These are phyloP conservation scores for Dunaliella sp. DNA, from an alignment of 139 green algal genomes.

Conservation along the genomic window DNA sequence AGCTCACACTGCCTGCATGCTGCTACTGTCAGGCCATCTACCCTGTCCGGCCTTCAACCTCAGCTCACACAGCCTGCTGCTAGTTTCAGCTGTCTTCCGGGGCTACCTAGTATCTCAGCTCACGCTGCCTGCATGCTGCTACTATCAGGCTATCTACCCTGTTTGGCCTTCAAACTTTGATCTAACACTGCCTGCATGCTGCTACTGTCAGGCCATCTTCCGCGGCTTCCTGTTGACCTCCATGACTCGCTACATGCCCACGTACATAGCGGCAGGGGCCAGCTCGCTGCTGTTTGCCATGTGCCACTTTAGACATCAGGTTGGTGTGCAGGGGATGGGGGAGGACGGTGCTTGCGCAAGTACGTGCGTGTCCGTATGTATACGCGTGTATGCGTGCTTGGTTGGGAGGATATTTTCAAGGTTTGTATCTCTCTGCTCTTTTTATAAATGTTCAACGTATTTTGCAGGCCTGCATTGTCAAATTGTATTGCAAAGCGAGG, in stretches of 20 bases:
- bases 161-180: too few relatives aligned
- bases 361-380: not conserved
- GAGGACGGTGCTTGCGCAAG: not conserved
- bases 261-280: constrained; percentile 40
- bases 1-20: not conserved
- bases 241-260: constrained; percentile 71
- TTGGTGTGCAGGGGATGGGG: not conserved
- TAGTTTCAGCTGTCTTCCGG: too few relatives aligned
- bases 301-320: constrained; percentile 59
- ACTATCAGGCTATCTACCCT: too few relatives aligned
- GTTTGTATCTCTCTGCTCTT: too few relatives aligned
- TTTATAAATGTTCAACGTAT: too few relatives aligned
- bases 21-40: constrained; percentile 78
- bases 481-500: too few relatives aligned
- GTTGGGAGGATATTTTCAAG: too few relatives aligned
- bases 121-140: not conserved
- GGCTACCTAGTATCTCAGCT: too few relatives aligned
- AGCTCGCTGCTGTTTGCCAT: constrained; percentile 76
- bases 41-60: not conserved
- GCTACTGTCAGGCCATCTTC: constrained; percentile 79
- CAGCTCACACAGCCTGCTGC: not conserved
- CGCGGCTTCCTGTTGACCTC: constrained; percentile 89
- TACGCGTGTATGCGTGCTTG: not conserved
- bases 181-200: not conserved
- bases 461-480: too few relatives aligned